Conservation (phyloP, 495 filamentous ascomycete genomes). For the Glarea lozoyensis region DNA sequence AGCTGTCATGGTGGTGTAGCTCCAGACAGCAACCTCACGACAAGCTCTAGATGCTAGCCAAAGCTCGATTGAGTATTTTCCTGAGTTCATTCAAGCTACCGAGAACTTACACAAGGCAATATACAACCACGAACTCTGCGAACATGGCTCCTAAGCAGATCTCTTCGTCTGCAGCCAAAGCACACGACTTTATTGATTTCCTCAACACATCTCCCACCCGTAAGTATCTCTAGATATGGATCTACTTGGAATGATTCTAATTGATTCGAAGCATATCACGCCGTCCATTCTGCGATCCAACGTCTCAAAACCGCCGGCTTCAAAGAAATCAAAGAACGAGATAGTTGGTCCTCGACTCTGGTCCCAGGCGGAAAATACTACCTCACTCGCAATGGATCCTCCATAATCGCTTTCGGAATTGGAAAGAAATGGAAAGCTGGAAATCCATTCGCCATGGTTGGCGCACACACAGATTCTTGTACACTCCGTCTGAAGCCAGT, state of each 20-base stretch:
- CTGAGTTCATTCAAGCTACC: neutral
- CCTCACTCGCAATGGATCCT: conserved; percentile 88
- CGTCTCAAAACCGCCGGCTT: conserved; percentile 77
- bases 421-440: conserved; percentile 89
- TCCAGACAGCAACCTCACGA: no score
- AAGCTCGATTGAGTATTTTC: neutral
- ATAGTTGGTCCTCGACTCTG: conserved; percentile 74
- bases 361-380: conserved; percentile 91
- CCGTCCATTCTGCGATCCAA: conserved; percentile 67
- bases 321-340: conserved; percentile 79
- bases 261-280: conserved; percentile 71
- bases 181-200: conserved; percentile 83
- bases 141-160: conserved; percentile 14
- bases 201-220: conserved; percentile 92
- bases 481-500: conserved; percentile 87
- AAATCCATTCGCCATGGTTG: conserved; percentile 90
- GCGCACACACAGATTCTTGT: conserved; percentile 93
- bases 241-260: conserved; percentile 12
- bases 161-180: conserved; percentile 47
- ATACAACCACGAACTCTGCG: neutral
- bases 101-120: neutral
- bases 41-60: conserved; percentile 12
- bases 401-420: conserved; percentile 90
- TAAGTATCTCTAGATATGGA: conserved; percentile 32
- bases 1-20: no score